Evolutionary conservation across 2,329 filamentous ascomycete species (phyloP).

Genomic region (Colletotrichum lentis): DNA sequence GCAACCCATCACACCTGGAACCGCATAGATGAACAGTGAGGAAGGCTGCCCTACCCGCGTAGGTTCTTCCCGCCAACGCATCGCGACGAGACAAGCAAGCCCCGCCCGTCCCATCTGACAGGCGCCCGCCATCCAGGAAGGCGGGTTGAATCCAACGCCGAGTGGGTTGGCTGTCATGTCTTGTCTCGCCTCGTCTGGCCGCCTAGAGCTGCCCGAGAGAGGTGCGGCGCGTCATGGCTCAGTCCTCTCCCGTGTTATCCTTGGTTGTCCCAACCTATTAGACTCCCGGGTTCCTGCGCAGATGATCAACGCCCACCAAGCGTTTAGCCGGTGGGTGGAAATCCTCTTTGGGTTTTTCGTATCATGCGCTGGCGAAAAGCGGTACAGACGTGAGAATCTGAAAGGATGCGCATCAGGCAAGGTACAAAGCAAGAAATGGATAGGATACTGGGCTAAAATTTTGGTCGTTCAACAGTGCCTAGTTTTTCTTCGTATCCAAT

Average conservation of each 20-base stretch:
- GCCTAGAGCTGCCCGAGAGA: constrained; percentile 10
- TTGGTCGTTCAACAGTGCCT: not conserved
- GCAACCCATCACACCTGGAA: not conserved
- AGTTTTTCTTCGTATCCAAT: not conserved
- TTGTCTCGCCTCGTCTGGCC: not conserved
- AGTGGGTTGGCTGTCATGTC: not conserved
- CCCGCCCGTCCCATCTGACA: constrained; percentile 36
- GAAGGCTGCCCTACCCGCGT: not conserved
- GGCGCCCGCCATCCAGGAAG: constrained; percentile 17
- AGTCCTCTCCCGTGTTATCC: constrained; percentile 1
- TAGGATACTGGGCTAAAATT: not conserved
- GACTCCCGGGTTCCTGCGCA: constrained; percentile 46
- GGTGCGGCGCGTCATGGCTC: constrained; percentile 28
- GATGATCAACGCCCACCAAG: constrained; percentile 41
- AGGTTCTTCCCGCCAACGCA: constrained; percentile 28
- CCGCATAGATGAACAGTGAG: not conserved
- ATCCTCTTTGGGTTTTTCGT: not conserved
- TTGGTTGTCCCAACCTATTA: constrained; percentile 23
- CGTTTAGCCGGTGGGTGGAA: not conserved
- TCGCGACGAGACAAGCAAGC: constrained; percentile 33
- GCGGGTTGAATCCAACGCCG: not conserved
- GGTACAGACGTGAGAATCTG: constrained; percentile 2
- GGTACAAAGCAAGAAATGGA: not conserved
- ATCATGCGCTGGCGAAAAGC: constrained; percentile 28
- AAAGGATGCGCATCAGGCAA: constrained; percentile 14